Percentiles rank a stretch among this genome's conserved stretches.
These are phyloP conservation scores for Solanum dulcamara DNA, from an alignment of 257 asterid species.

Conservation along the genomic window DNA sequence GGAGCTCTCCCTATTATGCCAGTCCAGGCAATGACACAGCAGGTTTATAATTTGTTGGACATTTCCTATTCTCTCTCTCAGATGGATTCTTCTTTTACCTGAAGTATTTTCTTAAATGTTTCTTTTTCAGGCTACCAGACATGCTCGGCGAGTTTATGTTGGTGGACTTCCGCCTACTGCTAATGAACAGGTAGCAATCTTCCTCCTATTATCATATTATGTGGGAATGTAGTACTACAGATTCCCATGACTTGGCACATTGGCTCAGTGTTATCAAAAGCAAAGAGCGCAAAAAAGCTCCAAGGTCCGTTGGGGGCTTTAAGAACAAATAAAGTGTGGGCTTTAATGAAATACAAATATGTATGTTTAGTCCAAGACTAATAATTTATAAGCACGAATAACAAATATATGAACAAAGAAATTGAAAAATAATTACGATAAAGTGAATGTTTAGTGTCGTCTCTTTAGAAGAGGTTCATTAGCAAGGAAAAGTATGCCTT, in stretches of 20 bases:
- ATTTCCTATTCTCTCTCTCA: neutral
- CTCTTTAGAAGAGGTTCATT: too few species aligned
- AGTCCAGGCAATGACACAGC: constrained; percentile 97
- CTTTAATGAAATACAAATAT: too few species aligned
- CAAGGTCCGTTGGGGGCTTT: too few species aligned
- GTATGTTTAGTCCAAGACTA: too few species aligned
- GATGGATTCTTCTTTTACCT: neutral
- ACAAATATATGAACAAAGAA: too few species aligned
- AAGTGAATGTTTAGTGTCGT: too few species aligned
- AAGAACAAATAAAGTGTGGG: too few species aligned
- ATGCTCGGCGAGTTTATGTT: constrained; percentile 95
- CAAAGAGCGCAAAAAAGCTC: too few species aligned
- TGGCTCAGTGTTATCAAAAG: too few species aligned
- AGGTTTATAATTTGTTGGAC: constrained; percentile 33
- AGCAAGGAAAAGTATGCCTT: too few species aligned
- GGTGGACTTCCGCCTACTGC: constrained; percentile 96
- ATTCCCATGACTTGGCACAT: neutral
- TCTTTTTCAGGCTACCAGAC: constrained; percentile 77
- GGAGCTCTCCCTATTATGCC: constrained; percentile 72
- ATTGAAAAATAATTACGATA: too few species aligned
- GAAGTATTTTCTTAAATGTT: neutral
- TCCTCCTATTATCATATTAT: neutral
- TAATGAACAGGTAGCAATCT: constrained; percentile 65
- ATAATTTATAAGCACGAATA: too few species aligned
- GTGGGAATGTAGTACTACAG: neutral